A percentile compares a stretch with the other conserved stretches of the same genome.
These are phyloP conservation scores for Phytopythium helicoides DNA, from an alignment of 352 stramenopile species.

Conservation along the genomic window DNA sequence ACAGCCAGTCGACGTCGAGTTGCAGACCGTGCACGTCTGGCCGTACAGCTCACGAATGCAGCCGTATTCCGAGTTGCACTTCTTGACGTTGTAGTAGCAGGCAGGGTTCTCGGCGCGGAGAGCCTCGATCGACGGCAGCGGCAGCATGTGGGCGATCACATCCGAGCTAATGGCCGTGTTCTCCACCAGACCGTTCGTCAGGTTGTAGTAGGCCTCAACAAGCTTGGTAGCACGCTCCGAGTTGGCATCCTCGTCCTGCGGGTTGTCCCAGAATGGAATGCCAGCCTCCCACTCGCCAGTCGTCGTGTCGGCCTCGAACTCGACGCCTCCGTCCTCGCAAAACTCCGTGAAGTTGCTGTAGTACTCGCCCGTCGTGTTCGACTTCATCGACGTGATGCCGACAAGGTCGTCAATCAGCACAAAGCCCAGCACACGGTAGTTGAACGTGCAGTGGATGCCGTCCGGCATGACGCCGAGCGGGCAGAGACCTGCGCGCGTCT, in stretches of 20 bases:
- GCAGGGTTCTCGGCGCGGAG: constrained; percentile 53
- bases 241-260: constrained; percentile 35
- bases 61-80: constrained; percentile 48
- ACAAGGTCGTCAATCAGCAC: constrained; percentile 51
- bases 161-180: constrained; percentile 29
- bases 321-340: constrained; percentile 36
- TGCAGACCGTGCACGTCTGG: constrained; percentile 60
- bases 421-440: constrained; percentile 44
- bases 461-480: constrained; percentile 32
- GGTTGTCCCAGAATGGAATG: constrained; percentile 48
- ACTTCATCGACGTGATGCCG: constrained; percentile 44
- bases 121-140: constrained; percentile 43
- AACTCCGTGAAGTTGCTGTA: constrained; percentile 48
- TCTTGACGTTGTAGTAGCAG: constrained; percentile 65
- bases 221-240: constrained; percentile 21
- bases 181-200: constrained; percentile 34
- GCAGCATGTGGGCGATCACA: constrained; percentile 22
- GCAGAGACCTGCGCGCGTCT: constrained; percentile 34
- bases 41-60: constrained; percentile 60
- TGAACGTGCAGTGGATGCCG: constrained; percentile 37
- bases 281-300: constrained; percentile 22
- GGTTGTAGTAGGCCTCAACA: constrained; percentile 39
- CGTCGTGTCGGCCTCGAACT: constrained; percentile 36
- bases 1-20: constrained; percentile 30
- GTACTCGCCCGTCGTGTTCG: constrained; percentile 14